Evolutionary conservation across 2,329 filamentous ascomycete genomes (phyloP), one percentile per base, ranked within the genome.

Genomic region (Aspergillus flavus): DNA sequence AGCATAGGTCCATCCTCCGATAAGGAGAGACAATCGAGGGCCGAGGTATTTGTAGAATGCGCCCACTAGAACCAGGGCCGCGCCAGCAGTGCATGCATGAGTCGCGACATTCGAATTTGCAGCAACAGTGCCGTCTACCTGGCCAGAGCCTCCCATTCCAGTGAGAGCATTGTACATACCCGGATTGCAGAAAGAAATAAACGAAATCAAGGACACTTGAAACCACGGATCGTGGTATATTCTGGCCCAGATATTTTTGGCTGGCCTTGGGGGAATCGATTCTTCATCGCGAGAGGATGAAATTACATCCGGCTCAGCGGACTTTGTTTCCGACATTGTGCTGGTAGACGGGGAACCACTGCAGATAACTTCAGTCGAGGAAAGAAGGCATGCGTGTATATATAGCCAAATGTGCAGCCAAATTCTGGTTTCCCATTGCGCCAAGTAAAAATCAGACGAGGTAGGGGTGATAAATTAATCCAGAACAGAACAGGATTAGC

Each of bases 131-230:
- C 77, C 61, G 70, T 86, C 79, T 58, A 83, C 72, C 70, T 84
- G 83, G 32, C 86, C 87, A 73, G 81, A 85, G 65, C 87, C 87
- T 61, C 87, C 87, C 53, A 89, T 79, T 64, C 87, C 87, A 61
- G 77, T 75, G 26, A 89, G 76, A 34, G 87, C 86, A 69, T 89
- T 89, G 78, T 86, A 89, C 86, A 89, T 88, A 70, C 87, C 87
- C 1, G 88, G 88, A 73, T 88, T 90, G 68, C 90, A 73, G 80
- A 90, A 89, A 72, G 87, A 89, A 46, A 89, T 86, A 61, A 89
- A 81, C 55, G 87, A 81, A 61, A 92, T 88, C 83, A 92, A 26
- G 2, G 26, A 26, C 12, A 50, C 23, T 28, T 50, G 46, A 16
- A 50, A 50, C 23, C 26, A 26, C 14, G 46, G 46, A 7, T 46